phyloP scores from a whole-genome alignment of 108 stramenopile genomes.

The Seminavis robusta region DNA sequence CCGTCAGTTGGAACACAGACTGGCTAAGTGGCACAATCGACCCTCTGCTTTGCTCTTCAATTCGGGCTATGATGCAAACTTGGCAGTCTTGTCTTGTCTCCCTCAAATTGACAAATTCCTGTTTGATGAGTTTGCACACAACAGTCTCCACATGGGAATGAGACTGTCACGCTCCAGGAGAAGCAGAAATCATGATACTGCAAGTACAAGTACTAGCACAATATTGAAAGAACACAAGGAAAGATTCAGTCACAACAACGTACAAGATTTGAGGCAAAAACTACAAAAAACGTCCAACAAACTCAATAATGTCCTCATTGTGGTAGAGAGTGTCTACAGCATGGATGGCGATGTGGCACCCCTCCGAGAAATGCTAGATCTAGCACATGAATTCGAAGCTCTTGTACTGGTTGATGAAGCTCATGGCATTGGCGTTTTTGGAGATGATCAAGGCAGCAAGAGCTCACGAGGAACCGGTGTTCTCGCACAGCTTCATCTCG shows the following conservation, averaged over 20 bases:
- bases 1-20: constrained; percentile 59
- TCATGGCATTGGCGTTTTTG: constrained; percentile 83
- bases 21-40: constrained; percentile 72
- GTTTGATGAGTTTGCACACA: constrained; percentile 93
- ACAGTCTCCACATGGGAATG: constrained; percentile 87
- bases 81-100: constrained; percentile 80
- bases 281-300: constrained; percentile 30
- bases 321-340: constrained; percentile 94
- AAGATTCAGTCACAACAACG: constrained; percentile 91
- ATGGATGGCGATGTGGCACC: constrained; percentile 98
- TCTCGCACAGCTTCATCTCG: constrained; percentile 59
- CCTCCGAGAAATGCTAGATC: constrained; percentile 61
- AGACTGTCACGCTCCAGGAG: too few relatives aligned
- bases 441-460: constrained; percentile 23
- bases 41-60: constrained; percentile 87
- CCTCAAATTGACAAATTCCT: constrained; percentile 68
- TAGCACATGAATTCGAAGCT: constrained; percentile 54
- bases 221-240: too few relatives aligned
- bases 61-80: constrained; percentile 97
- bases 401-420: constrained; percentile 89
- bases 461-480: constrained; percentile 66
- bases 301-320: constrained; percentile 52
- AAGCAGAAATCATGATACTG: too few relatives aligned
- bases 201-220: too few relatives aligned
- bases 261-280: constrained; percentile 46